A percentile compares a stretch with the other conserved stretches of the same genome.
These are phyloP conservation scores for Prunus campanulata DNA, from an alignment of 306 rosid genomes.

Conservation along the genomic window DNA sequence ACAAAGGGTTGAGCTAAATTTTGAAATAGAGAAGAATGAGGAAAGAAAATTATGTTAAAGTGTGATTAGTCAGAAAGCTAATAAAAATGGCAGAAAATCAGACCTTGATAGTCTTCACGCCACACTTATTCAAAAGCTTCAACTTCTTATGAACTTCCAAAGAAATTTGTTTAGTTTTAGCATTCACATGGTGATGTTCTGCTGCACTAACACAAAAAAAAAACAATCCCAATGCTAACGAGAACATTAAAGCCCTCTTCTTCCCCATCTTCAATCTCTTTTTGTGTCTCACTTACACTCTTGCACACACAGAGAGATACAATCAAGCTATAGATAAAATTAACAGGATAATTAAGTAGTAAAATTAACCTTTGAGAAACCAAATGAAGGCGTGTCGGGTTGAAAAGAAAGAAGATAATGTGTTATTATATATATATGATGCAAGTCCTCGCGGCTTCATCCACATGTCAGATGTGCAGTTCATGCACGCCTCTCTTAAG, in stretches of 20 bases:
- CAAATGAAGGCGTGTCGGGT: not conserved
- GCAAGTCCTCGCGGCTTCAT: not conserved
- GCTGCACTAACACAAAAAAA: conserved; percentile 2
- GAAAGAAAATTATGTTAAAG: not conserved
- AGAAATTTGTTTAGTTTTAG: conserved; percentile 11
- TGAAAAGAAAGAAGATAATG: not conserved
- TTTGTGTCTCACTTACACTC: not conserved
- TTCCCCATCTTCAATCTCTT: conserved; percentile 22
- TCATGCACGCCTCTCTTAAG: not conserved
- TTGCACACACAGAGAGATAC: not conserved
- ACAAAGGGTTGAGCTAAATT: too few relatives aligned
- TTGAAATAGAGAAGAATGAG: too few relatives aligned
- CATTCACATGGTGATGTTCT: not conserved
- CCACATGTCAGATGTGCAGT: not conserved
- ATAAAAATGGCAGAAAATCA: not conserved
- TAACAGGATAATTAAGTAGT: too few relatives aligned
- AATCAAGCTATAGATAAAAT: not conserved
- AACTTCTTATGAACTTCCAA: conserved; percentile 31
- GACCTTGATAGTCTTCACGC: conserved; percentile 49
- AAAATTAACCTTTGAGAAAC: not conserved
- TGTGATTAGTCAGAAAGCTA: not conserved
- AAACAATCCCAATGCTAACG: conserved; percentile 26
- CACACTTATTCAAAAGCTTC: conserved; percentile 54
- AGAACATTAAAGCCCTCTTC: not conserved
- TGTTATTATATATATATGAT: not conserved